Evolutionary conservation across 352 stramenopile species (phyloP).

Genomic region (Lagenidium sp.): DNA sequence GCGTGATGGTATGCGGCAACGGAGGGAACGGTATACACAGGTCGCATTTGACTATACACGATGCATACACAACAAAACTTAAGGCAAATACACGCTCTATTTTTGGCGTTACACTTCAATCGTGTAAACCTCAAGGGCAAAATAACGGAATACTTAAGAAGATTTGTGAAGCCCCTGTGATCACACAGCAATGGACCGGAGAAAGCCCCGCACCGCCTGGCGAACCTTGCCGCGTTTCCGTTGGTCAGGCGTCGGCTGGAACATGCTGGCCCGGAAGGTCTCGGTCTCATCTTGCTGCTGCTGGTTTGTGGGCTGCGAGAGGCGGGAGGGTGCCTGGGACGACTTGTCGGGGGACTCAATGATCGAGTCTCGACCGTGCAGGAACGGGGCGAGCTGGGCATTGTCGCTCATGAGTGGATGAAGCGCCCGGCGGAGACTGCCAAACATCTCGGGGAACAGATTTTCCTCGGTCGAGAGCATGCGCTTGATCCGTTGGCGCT

Average conservation of each 20-base stretch:
- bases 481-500: conserved; percentile 92
- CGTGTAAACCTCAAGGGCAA: background rate
- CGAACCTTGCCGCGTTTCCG: conserved; percentile 18
- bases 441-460: conserved; percentile 63
- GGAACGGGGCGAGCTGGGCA: conserved; percentile 1
- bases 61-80: background rate
- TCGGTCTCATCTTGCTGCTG: background rate
- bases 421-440: conserved; percentile 24
- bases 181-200: conserved; percentile 4
- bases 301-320: background rate
- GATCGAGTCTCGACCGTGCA: conserved; percentile 11
- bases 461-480: conserved; percentile 88
- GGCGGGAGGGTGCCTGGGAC: background rate
- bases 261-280: background rate
- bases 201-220: conserved; percentile 7
- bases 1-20: too few species aligned
- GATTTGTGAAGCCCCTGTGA: background rate
- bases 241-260: conserved; percentile 3
- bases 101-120: too few species aligned
- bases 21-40: too few species aligned
- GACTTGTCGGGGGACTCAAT: too few species aligned
- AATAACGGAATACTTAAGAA: background rate
- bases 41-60: too few species aligned
- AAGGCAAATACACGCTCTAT: background rate
- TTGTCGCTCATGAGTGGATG: conserved; percentile 48